Evolutionary conservation across 345 rosid species (phyloP), one percentile per base, ranked within the genome.

Genomic region (Syzygium oleosum): DNA sequence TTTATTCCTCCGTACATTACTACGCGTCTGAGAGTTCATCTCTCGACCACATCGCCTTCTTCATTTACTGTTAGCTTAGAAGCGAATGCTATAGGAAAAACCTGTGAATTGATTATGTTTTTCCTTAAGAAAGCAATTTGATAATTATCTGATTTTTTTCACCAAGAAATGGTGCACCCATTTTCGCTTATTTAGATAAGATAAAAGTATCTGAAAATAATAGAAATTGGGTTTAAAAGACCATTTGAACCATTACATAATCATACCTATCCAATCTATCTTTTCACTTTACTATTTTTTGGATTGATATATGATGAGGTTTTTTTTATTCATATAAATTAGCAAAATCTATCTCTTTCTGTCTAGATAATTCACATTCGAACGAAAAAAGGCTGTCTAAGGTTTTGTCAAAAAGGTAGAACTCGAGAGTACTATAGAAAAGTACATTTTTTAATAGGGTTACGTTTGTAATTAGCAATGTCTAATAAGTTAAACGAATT

Each of bases 101-200:
- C 63, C 5, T 10, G 5, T 56, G 13, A 0, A 56, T 56, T 4
- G 5, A 25, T 12, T 58, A 25, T 58, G 63, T 16, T 58, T 56
- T 58, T 25, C 29, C 3, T 58, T 23, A 11, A 58, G 3, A 10
- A n/a, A 25, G 63, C 12, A 58, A 56, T 23, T 56, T 56, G 63
- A 12, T 23, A 9, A 58, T 0, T 58, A 23, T 11, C 7, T 58
- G 13, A 23, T 56, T 58, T 25, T 56, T 56, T 58, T 58, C 1
- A 3, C 2, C 61, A 56, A 23, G 9, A 56, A 23, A 4, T 56
- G 23, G 61, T 23, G 61, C 61, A 23, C 61, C 13, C 61, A 22
- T 56, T 23, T 23, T 56, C 11, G n/a, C 12, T 56, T 22, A 56
- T 0, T 23, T 56, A 0, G 0, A 11, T 23, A 22, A 23, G n/a